phyloP scores from a whole-genome alignment of 2,329 filamentous ascomycete genomes.

The Lasiodiplodia sp. region DNA sequence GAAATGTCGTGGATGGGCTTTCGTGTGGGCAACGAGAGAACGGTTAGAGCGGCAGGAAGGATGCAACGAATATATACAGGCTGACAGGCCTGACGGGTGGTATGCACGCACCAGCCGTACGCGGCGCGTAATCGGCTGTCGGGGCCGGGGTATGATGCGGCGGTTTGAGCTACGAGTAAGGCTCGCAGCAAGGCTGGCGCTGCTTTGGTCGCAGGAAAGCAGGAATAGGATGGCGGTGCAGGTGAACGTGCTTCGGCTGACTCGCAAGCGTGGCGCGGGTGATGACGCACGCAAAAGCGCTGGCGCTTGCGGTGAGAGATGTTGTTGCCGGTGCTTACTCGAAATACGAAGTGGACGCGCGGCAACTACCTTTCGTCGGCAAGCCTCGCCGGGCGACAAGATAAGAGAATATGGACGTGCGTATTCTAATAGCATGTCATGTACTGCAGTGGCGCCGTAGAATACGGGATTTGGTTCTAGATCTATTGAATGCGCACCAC shows the following conservation, averaged over 20 bases:
- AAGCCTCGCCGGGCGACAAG: background rate
- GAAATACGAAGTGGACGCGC: too few species aligned
- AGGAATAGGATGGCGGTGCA: slow-evolving; percentile 1
- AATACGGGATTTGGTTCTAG: background rate
- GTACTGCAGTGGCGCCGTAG: background rate
- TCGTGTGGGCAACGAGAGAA: background rate
- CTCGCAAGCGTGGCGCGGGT: background rate
- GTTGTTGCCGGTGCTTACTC: background rate
- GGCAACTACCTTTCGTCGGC: background rate
- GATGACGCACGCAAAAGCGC: background rate
- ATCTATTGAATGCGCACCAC: background rate
- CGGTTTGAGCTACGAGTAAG: background rate
- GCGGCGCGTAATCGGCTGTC: background rate
- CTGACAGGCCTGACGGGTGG: background rate
- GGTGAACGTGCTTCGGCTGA: background rate
- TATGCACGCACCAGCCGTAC: background rate
- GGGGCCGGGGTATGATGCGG: background rate
- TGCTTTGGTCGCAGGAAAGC: background rate
- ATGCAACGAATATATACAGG: slow-evolving; percentile 1
- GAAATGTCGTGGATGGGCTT: background rate
- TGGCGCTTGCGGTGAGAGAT: background rate
- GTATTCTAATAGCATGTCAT: background rate
- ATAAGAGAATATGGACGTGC: background rate
- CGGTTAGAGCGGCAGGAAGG: background rate
- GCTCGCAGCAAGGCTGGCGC: background rate